Evolutionary conservation across 164 flowering plant species (phyloP), one percentile per base, ranked within the genome.

Genomic region (Piper betle): DNA sequence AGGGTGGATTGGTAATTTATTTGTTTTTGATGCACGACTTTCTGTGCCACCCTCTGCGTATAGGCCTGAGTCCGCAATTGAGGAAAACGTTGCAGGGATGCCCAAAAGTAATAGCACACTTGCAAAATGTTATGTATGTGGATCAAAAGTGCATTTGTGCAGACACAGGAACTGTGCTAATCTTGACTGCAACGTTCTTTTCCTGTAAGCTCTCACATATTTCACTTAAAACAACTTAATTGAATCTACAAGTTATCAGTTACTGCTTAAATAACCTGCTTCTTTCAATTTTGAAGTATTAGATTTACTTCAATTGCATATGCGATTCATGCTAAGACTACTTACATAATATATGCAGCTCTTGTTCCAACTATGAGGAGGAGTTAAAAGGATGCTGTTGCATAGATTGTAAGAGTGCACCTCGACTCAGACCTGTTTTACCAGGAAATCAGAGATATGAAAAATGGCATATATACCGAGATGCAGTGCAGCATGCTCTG

Each of bases 91-190:
- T 53, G 69, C 64, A 55, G 61, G 68, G 59, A 69, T 40, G 19
- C 54, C 75, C 33, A 70, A 68, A 55, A 55, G 2, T 25, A 25
- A 66, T 20, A 61, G 63, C 58, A 62, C 70, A 20, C 87, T 86
- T 72, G 90, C 87, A 3, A 83, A 73, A 68, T 89, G 96, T 69
- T 78, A 79, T 71, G 55, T 84, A 61, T 93, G 98, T 80, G 75
- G 74, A 61, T 80, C 80, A 38, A 66, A 68, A 57, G 72, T 89
- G 42, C 59, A 46, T 59, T 86, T 81, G 53, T 68, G 82, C 66
- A 84, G 94, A 73, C 97, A 89, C 63, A 80, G 94, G 1, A 92
- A 92, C 63, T 89, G 98, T 73, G 91, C 96, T 42, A 92, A 92
- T 79, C 71, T 87, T 38, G 97, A 89, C 77, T 93, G 98, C 83